Evolutionary conservation across 2,329 filamentous ascomycete genomes (phyloP).

Genomic region (Xylariaceae sp.): DNA sequence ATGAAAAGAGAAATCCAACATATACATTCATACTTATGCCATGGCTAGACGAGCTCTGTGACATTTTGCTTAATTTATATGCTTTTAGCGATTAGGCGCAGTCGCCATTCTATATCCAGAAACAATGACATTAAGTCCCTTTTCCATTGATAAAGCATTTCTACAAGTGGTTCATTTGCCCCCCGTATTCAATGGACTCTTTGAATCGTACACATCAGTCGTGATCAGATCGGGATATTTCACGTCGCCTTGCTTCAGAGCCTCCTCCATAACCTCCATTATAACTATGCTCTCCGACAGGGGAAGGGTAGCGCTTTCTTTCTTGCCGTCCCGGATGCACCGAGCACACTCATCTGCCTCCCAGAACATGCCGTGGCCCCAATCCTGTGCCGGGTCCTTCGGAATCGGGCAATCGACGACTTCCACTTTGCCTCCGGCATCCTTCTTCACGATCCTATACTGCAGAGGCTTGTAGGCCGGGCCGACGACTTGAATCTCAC

Average conservation of each 20-base stretch:
- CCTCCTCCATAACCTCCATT: conserved; percentile 72
- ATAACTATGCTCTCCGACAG: conserved; percentile 79
- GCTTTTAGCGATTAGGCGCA: too few species aligned
- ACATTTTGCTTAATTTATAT: too few species aligned
- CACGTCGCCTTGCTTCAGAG: conserved; percentile 56
- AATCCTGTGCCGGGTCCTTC: conserved; percentile 49
- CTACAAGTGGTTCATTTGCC: conserved; percentile 27
- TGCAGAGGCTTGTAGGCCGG: conserved; percentile 70
- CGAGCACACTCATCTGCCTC: conserved; percentile 79
- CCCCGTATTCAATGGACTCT: conserved; percentile 65
- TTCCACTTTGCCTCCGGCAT: conserved; percentile 50
- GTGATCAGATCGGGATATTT: conserved; percentile 59
- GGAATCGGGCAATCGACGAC: conserved; percentile 58
- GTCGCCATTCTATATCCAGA: too few species aligned
- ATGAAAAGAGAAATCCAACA: too few species aligned
- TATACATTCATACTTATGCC: too few species aligned
- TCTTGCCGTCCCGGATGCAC: conserved; percentile 74
- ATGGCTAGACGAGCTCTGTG: too few species aligned
- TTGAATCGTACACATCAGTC: conserved; percentile 59
- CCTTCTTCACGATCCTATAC: conserved; percentile 64
- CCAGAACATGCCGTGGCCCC: conserved; percentile 87
- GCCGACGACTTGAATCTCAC: conserved; percentile 79
- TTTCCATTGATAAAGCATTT: too few species aligned
- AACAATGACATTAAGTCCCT: too few species aligned
- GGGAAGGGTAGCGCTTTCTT: conserved; percentile 72